Conservation (phyloP, 805 yeast species). For the Cyberlindnera lachancei region DNA sequence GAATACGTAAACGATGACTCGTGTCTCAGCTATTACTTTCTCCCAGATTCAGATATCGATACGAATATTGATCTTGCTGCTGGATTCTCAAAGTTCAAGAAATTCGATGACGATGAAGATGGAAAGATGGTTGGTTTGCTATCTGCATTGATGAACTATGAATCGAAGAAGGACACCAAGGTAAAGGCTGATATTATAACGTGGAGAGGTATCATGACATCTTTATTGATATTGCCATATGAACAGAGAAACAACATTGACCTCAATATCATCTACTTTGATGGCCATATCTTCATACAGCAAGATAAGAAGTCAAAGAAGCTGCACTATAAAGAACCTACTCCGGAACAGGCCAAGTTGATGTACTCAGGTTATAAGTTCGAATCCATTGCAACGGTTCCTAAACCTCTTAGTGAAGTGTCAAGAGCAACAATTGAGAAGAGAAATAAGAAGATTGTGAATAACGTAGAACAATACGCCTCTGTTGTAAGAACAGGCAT, state of each 20-base stretch:
- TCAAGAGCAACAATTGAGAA: conserved; percentile 62
- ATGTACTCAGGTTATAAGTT: conserved; percentile 78
- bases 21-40: conserved; percentile 63
- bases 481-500: conserved; percentile 82
- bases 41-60: conserved; percentile 70
- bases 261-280: conserved; percentile 60
- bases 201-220: conserved; percentile 79
- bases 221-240: conserved; percentile 62
- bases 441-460: conserved; percentile 52
- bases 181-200: conserved; percentile 63
- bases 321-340: conserved; percentile 20
- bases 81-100: conserved; percentile 55
- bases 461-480: conserved; percentile 69
- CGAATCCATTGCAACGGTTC: conserved; percentile 68
- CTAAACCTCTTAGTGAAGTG: conserved; percentile 67
- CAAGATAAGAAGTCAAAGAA: conserved; percentile 23
- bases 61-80: conserved; percentile 51
- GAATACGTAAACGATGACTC: conserved; percentile 44
- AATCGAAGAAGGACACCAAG: conserved; percentile 36
- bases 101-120: conserved; percentile 47
- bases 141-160: conserved; percentile 46
- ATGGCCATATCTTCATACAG: conserved; percentile 65
- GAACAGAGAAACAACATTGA: conserved; percentile 47
- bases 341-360: conserved; percentile 30
- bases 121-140: conserved; percentile 56